A percentile compares a stretch with the other conserved stretches of the same genome.
phyloP scores from a whole-genome alignment of 176 grass and related monocot species.

The Tuctoria greenei region DNA sequence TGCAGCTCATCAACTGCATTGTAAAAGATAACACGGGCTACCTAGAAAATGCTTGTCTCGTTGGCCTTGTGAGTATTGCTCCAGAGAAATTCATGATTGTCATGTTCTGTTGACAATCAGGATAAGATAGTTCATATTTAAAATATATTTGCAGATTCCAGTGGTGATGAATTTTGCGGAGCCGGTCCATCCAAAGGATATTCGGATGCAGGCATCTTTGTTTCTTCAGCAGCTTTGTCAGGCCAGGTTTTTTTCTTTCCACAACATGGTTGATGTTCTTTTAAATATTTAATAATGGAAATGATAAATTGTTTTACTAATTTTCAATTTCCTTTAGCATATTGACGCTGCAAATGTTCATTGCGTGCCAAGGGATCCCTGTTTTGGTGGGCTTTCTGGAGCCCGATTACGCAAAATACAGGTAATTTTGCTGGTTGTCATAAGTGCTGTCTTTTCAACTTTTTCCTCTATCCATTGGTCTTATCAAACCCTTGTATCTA shows the following conservation, averaged over 20 bases:
- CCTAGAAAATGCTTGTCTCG: slow-evolving; percentile 97
- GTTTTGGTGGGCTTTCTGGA: slow-evolving; percentile 94
- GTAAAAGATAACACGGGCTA: slow-evolving; percentile 78
- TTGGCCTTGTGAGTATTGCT: slow-evolving; percentile 80
- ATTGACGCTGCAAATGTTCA: slow-evolving; percentile 98
- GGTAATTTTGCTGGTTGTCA: slow-evolving; percentile 43
- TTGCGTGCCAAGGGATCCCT: slow-evolving; percentile 96
- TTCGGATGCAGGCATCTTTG: slow-evolving; percentile 88
- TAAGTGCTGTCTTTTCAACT: slow-evolving; percentile 20
- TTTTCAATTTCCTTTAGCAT: slow-evolving; percentile 64
- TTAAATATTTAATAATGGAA: slow-evolving; percentile 26
- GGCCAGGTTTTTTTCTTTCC: slow-evolving; percentile 65
- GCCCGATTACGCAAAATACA: slow-evolving; percentile 97
- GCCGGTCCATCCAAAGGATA: slow-evolving; percentile 71
- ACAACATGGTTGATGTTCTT: slow-evolving; percentile 5
- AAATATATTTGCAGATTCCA: slow-evolving; percentile 68
- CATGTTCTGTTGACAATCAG: slow-evolving; percentile 25
- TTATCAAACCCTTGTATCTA: slow-evolving; percentile 21
- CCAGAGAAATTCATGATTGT: slow-evolving; percentile 18
- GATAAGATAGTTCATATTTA: slow-evolving; percentile 24
- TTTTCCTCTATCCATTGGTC: slow-evolving; percentile 18
- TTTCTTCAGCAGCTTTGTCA: slow-evolving; percentile 95
- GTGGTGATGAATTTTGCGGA: slow-evolving; percentile 80
- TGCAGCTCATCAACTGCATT: slow-evolving; percentile 91
- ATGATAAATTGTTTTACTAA: slow-evolving; percentile 27